Evolutionary conservation across 2,329 filamentous ascomycete genomes (phyloP), one percentile per base, ranked within the genome.

Genomic region (Fusarium agapanthi): DNA sequence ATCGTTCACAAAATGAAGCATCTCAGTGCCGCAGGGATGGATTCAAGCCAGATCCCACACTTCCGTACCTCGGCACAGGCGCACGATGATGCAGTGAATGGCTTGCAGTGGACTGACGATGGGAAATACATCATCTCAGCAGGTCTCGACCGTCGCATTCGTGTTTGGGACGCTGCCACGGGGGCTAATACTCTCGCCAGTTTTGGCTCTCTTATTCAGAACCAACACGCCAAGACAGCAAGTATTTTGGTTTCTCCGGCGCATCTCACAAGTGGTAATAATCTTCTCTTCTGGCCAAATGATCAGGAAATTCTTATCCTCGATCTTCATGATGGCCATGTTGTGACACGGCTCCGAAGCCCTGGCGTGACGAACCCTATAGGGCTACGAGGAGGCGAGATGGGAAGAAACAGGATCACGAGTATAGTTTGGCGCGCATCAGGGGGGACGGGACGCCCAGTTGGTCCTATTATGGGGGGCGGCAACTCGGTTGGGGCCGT

Each of bases 111-210:
- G 94, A 95, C 93, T 2, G 91, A 94, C 67, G 91, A 94, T 78
- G 94, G 94, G 2, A 86, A 85, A 20, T 91, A 92, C 78, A 86
- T 98, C 24, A 86, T 98, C 18, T 94, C 93, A 2, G 88, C 93
- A 5, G 95, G 95, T 1, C 92, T 97, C 65, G 96, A 98, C 79
- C 88, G 93, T 54, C 89, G 92, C 14, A 91, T 98, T 70, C 89
- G 95, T 9, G 93, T 98, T 3, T 98, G 95, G 95, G 89, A 97
- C 79, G 89, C 93, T 4, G 86, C 86, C 1, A 93, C 90, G 0
- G 94, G 95, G 5, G 92, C 92, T 24, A 98, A 98, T 80, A 97
- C 93, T 1, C 88, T 98, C 11, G 93, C 93, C 0, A 95, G 92
- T 80, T 98, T 98, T 78, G 95, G 95, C 0, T 93, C 95, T 2